Evolutionary conservation across 345 rosid species (phyloP).

Genomic region (Sisymbrium irio): DNA sequence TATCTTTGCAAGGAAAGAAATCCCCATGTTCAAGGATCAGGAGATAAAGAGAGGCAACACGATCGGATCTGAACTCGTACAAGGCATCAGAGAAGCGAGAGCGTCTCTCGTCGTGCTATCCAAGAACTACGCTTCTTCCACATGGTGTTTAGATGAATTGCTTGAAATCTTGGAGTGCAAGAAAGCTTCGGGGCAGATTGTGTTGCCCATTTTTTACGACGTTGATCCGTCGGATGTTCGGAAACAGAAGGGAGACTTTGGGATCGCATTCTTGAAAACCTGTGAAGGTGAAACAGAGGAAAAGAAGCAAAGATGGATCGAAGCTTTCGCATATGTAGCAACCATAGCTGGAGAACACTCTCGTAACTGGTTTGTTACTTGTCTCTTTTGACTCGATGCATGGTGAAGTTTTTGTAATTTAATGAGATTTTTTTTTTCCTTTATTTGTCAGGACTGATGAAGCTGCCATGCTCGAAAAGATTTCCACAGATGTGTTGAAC

Average conservation of each 20-base stretch:
- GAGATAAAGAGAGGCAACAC: background rate
- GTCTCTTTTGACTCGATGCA: background rate
- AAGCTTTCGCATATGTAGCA: background rate
- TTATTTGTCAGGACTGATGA: too few species aligned
- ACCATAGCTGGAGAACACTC: background rate
- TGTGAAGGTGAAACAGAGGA: background rate
- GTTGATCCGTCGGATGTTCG: slow-evolving; percentile 13
- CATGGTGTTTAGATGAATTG: slow-evolving; percentile 10
- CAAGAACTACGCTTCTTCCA: background rate
- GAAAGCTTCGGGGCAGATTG: background rate
- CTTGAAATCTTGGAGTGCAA: slow-evolving; percentile 3
- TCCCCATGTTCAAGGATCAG: background rate
- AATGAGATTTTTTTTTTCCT: too few species aligned
- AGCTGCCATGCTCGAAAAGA: too few species aligned
- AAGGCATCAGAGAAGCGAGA: background rate
- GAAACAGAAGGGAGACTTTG: slow-evolving; percentile 3
- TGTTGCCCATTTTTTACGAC: background rate
- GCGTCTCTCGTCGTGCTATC: background rate
- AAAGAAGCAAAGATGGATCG: background rate
- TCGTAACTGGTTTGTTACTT: slow-evolving; percentile 2
- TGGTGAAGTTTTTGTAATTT: too few species aligned
- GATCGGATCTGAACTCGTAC: background rate
- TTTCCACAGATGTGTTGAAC: too few species aligned
- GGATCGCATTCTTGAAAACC: background rate
- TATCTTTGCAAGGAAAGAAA: background rate